phyloP scores from a whole-genome alignment of 306 rosid species.

The Alnus rubra region DNA sequence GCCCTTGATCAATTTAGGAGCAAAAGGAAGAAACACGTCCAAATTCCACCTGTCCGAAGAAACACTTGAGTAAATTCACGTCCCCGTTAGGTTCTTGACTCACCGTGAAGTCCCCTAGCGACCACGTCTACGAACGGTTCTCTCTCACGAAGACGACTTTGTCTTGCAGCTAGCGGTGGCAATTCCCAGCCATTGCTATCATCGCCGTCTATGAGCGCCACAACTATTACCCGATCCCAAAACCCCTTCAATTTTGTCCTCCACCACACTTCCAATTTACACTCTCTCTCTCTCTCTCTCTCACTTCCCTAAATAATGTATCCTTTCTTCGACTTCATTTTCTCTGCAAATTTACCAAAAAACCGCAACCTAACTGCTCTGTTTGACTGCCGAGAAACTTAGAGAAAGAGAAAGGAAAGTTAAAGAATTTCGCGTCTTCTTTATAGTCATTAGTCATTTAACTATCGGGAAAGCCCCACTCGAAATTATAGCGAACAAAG shows the following conservation, averaged over 20 bases:
- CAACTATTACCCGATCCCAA: conserved; percentile 2
- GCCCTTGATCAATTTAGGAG: neutral
- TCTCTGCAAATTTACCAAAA: neutral
- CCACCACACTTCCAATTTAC: neutral
- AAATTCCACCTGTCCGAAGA: neutral
- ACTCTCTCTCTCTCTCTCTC: too few relatives aligned
- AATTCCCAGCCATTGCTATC: conserved; percentile 25
- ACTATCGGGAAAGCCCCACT: neutral
- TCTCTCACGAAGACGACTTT: neutral
- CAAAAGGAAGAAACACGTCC: neutral
- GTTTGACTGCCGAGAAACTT: conserved; percentile 40
- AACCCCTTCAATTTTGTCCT: neutral
- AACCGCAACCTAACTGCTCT: conserved; percentile 7
- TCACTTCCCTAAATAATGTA: neutral
- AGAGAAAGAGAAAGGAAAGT: conserved; percentile 7
- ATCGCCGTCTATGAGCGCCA: conserved; percentile 21
- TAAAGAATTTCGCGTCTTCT: neutral
- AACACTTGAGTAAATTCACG: neutral
- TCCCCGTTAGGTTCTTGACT: neutral
- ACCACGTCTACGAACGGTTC: conserved; percentile 9
- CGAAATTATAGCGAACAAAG: neutral
- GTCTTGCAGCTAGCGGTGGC: conserved; percentile 31
- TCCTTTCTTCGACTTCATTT: conserved; percentile 1
- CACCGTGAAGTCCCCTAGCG: neutral
- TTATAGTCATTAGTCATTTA: neutral